A percentile compares a stretch with the other conserved stretches of the same genome.
Evolutionary conservation across 164 flowering plant species (phyloP).

Genomic region (Brasenia schreberi): DNA sequence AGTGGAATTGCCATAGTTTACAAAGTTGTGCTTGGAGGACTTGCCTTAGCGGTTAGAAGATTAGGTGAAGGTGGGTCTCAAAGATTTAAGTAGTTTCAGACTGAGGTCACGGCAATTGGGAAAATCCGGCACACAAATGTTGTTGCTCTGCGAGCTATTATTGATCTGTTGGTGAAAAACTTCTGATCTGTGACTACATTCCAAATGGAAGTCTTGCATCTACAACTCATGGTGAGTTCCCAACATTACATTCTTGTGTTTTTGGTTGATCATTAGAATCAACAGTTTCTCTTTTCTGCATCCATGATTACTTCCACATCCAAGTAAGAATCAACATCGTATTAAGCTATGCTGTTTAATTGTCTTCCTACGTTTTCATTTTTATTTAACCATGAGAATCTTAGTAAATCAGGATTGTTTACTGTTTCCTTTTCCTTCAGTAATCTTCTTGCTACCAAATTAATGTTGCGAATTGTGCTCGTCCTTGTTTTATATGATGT

Average conservation of each 20-base stretch:
- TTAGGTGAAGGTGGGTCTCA: conserved; percentile 95
- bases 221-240: conserved; percentile 67
- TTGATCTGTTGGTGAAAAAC: conserved; percentile 95
- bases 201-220: conserved; percentile 75
- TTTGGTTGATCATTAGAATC: not conserved
- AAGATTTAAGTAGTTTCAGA: conserved; percentile 78
- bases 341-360: no score
- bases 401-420: no score
- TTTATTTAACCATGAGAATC: no score
- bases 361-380: no score
- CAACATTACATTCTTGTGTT: not conserved
- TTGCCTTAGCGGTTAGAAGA: conserved; percentile 80
- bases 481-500: no score
- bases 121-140: conserved; percentile 80
- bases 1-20: conserved; percentile 90
- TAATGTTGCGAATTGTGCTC: no score
- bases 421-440: no score
- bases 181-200: conserved; percentile 72
- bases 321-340: not conserved
- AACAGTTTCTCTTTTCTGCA: not conserved
- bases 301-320: not conserved
- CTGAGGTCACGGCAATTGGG: conserved; percentile 88
- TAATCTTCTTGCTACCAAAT: no score
- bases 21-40: conserved; percentile 88
- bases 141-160: conserved; percentile 84